Evolutionary conservation across 179 eudicot genomes (phyloP).

Genomic region (Beta corolliflora): DNA sequence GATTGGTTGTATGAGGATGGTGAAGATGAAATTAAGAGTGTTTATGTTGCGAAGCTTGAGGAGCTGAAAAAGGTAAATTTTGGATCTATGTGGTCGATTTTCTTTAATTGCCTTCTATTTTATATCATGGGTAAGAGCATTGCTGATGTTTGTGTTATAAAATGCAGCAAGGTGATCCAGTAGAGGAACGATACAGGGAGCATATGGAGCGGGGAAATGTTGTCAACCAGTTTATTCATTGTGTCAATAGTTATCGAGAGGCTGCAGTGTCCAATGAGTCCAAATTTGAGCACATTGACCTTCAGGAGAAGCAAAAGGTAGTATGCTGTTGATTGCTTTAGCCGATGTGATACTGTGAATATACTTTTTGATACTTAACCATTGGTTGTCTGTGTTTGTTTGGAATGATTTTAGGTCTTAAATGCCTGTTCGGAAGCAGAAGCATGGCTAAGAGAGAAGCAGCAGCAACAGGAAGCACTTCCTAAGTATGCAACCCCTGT

Average conservation of each 20-base stretch:
- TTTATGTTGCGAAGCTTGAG: constrained; percentile 85
- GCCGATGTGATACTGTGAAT: neutral
- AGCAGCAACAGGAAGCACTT: constrained; percentile 71
- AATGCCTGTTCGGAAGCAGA: constrained; percentile 73
- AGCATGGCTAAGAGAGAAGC: constrained; percentile 81
- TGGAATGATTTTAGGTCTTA: constrained; percentile 51
- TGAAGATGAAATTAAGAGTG: constrained; percentile 93
- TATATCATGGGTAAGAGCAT: neutral
- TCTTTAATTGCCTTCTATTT: neutral
- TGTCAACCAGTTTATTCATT: constrained; percentile 50
- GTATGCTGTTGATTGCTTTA: neutral
- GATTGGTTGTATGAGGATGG: constrained; percentile 98
- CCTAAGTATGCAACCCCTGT: constrained; percentile 70
- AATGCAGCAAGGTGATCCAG: constrained; percentile 85
- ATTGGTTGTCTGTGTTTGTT: neutral
- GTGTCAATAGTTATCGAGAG: constrained; percentile 68
- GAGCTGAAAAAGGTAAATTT: constrained; percentile 76
- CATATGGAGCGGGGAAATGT: constrained; percentile 59
- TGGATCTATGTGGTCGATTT: neutral
- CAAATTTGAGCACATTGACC: constrained; percentile 85
- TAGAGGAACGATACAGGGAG: constrained; percentile 85
- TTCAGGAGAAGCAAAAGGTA: constrained; percentile 81
- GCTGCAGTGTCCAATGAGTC: constrained; percentile 73
- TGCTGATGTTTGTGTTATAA: constrained; percentile 1
- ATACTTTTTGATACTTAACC: neutral